Conservation (phyloP, 2,329 filamentous ascomycete genomes). For the Colletotrichum ledebouriae region DNA sequence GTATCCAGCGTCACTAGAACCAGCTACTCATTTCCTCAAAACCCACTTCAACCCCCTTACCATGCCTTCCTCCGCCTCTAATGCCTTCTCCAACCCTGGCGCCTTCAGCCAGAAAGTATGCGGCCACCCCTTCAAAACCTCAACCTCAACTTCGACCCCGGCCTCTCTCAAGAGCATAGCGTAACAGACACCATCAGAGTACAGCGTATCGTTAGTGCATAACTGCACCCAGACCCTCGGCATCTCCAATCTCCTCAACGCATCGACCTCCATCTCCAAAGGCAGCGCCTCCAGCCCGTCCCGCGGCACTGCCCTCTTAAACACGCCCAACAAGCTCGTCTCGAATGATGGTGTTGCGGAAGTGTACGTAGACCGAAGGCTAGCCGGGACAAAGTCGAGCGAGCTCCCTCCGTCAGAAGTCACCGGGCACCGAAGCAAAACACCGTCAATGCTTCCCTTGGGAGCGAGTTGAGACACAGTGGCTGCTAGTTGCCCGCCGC, state of each 20-base stretch:
- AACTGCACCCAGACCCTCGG: constrained; percentile 64
- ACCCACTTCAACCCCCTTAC: constrained; percentile 58
- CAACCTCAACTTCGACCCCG: constrained; percentile 56
- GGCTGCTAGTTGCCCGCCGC: constrained; percentile 62
- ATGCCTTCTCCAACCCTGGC: constrained; percentile 56
- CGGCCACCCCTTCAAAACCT: constrained; percentile 61
- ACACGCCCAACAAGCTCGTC: constrained; percentile 52
- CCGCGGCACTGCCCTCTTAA: constrained; percentile 52
- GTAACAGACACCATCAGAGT: constrained; percentile 65
- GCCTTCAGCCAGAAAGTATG: constrained; percentile 67
- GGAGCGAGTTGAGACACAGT: constrained; percentile 54
- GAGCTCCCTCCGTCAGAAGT: constrained; percentile 59
- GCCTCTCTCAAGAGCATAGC: constrained; percentile 56
- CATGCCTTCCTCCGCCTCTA: constrained; percentile 58
- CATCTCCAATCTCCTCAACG: constrained; percentile 51
- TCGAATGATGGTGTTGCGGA: constrained; percentile 55
- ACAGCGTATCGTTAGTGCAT: constrained; percentile 64
- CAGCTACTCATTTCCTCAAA: constrained; percentile 38
- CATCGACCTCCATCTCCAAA: constrained; percentile 52
- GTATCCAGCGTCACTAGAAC: neutral
- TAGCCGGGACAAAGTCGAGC: constrained; percentile 52
- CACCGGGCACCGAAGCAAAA: constrained; percentile 63
- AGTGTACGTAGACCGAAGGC: constrained; percentile 54
- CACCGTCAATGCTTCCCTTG: constrained; percentile 52
- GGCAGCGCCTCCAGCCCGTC: constrained; percentile 58